Evolutionary conservation across 2,329 filamentous ascomycete species (phyloP).

Genomic region (Talaromyces piceae): DNA sequence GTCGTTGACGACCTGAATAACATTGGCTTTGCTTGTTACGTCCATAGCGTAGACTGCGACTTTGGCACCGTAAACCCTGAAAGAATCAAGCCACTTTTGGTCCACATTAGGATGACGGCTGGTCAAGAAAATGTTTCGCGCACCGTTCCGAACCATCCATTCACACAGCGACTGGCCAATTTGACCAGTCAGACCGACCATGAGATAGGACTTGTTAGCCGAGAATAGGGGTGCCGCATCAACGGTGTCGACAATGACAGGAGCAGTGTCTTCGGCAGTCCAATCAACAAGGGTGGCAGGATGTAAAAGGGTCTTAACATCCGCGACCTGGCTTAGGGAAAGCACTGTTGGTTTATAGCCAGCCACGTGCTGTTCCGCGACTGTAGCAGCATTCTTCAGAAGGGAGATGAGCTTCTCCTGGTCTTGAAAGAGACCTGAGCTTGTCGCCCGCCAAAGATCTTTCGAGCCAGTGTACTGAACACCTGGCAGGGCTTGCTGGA

Average conservation of each 20-base stretch:
- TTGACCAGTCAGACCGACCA: conserved; percentile 53
- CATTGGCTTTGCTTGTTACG: conserved; percentile 24
- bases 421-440: too few relatives aligned
- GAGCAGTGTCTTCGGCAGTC: too few relatives aligned
- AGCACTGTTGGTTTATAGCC: not conserved
- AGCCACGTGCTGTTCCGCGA: not conserved
- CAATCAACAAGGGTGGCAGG: not conserved
- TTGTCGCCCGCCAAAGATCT: too few relatives aligned
- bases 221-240: conserved; percentile 14
- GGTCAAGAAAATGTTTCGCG: conserved; percentile 45
- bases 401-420: not conserved
- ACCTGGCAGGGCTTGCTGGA: too few relatives aligned
- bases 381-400: not conserved
- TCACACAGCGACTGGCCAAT: conserved; percentile 48
- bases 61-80: conserved; percentile 13
- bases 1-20: conserved; percentile 18
- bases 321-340: not conserved
- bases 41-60: conserved; percentile 25
- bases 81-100: conserved; percentile 13
- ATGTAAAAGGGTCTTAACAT: not conserved
- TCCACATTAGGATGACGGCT: conserved; percentile 35
- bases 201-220: conserved; percentile 39
- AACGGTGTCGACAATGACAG: not conserved
- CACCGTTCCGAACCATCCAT: conserved; percentile 45
- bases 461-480: too few relatives aligned